A percentile compares a stretch with the other conserved stretches of the same genome.
Evolutionary conservation across 1,284 basidiomycete species (phyloP).

Genomic region (Trichosporon inkin): DNA sequence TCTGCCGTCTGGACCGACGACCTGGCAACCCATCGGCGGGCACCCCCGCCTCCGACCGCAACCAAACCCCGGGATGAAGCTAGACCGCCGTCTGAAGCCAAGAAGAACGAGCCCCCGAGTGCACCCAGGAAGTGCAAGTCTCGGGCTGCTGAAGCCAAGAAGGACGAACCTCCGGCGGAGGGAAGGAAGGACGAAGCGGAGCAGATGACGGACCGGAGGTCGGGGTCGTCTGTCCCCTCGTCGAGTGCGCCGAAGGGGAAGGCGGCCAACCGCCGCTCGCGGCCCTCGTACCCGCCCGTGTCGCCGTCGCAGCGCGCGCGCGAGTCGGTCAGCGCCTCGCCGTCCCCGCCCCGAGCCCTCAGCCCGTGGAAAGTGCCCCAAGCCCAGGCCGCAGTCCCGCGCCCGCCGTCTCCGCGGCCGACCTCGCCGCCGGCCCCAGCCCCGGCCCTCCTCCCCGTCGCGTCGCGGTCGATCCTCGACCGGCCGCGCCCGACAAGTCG

Average conservation of each 20-base stretch:
- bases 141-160: too few species aligned
- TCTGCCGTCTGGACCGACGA: not conserved
- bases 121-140: too few species aligned
- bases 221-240: too few species aligned
- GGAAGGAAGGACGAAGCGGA: too few species aligned
- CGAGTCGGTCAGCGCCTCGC: not conserved
- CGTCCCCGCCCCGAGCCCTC: not conserved
- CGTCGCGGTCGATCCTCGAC: not conserved
- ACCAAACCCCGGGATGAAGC: too few species aligned
- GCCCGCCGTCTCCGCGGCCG: not conserved
- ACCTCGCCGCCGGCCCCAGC: not conserved
- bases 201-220: too few species aligned
- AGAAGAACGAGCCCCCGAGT: too few species aligned
- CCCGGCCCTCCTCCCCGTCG: not conserved
- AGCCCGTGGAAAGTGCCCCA: not conserved
- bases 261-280: not conserved
- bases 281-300: not conserved
- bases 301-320: conserved; percentile 2
- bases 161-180: too few species aligned
- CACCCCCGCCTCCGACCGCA: not conserved
- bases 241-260: too few species aligned
- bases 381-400: not conserved
- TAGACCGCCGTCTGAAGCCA: too few species aligned
- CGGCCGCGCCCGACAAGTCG: not conserved
- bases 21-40: not conserved